Evolutionary conservation across 305 asterid genomes (phyloP).

Genomic region (Withania somnifera): DNA sequence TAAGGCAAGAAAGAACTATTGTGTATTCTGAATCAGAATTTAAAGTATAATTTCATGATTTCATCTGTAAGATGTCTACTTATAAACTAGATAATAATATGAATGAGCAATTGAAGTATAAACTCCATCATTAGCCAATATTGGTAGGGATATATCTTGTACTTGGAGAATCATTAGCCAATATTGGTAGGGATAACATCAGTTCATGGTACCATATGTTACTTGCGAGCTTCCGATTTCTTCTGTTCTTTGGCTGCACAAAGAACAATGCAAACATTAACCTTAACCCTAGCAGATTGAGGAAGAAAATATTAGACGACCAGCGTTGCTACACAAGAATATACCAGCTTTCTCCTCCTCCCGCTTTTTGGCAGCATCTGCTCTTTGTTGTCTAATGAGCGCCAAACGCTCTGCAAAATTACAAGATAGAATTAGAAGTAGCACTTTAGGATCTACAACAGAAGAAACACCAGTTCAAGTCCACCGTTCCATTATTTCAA

Average conservation of each 20-base stretch:
- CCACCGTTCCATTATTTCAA: neutral
- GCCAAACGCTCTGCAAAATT: slow-evolving; percentile 68
- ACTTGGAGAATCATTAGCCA: neutral
- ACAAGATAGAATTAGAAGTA: neutral
- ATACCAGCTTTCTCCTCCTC: slow-evolving; percentile 97
- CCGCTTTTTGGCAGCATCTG: slow-evolving; percentile 91
- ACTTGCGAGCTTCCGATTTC: slow-evolving; percentile 9
- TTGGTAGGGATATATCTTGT: neutral
- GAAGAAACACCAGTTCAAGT: neutral
- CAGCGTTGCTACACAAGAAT: neutral
- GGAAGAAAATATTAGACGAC: neutral
- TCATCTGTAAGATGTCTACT: neutral
- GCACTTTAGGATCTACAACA: neutral
- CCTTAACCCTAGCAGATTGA: neutral
- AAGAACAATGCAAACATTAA: neutral
- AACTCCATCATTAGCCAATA: neutral
- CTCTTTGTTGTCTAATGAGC: slow-evolving; percentile 85
- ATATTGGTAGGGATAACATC: neutral
- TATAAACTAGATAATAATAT: neutral
- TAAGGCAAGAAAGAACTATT: neutral
- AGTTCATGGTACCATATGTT: neutral
- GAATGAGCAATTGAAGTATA: neutral
- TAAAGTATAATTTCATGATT: neutral
- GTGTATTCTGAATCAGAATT: neutral
- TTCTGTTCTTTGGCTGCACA: slow-evolving; percentile 16